These are phyloP conservation scores for Boletus rubroflammeus DNA, from an alignment of 768 basidiomycete species.

Conservation along the genomic window DNA sequence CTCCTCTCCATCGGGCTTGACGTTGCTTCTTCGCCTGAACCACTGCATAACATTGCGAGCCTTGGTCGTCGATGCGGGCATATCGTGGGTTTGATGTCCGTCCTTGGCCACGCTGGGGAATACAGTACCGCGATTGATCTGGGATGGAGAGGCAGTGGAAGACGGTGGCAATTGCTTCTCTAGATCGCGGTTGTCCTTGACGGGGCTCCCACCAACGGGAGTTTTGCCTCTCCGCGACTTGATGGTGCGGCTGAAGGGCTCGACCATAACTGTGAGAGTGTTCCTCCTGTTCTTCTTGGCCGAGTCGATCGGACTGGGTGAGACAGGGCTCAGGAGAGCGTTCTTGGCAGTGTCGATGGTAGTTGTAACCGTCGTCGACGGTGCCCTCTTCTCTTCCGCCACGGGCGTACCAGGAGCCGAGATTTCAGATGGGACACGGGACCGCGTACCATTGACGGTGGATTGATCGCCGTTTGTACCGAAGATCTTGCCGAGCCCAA, in stretches of 20 bases:
- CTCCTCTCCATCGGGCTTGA: conserved; percentile 29
- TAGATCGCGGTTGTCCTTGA: conserved; percentile 42
- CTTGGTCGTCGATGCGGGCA: conserved; percentile 77
- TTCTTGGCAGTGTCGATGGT: conserved; percentile 25
- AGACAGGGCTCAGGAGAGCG: conserved; percentile 36
- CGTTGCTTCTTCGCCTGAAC: conserved; percentile 79
- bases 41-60: conserved; percentile 98
- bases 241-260: conserved; percentile 57
- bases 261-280: conserved; percentile 85
- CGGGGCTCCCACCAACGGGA: conserved; percentile 33
- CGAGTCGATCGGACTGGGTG: conserved; percentile 23
- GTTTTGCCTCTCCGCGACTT: conserved; percentile 36
- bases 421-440: conserved; percentile 44
- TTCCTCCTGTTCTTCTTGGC: conserved; percentile 69
- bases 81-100: conserved; percentile 30
- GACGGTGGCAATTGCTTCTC: conserved; percentile 33
- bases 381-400: conserved; percentile 18
- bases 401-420: conserved; percentile 24
- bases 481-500: conserved; percentile 76
- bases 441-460: conserved; percentile 31
- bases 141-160: conserved; percentile 29
- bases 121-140: conserved; percentile 23
- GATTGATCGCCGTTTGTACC: conserved; percentile 39
- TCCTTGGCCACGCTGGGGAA: conserved; percentile 29
- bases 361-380: conserved; percentile 1